Evolutionary conservation across 352 stramenopile species (phyloP).

Genomic region (Phytophthora boehmeriae): DNA sequence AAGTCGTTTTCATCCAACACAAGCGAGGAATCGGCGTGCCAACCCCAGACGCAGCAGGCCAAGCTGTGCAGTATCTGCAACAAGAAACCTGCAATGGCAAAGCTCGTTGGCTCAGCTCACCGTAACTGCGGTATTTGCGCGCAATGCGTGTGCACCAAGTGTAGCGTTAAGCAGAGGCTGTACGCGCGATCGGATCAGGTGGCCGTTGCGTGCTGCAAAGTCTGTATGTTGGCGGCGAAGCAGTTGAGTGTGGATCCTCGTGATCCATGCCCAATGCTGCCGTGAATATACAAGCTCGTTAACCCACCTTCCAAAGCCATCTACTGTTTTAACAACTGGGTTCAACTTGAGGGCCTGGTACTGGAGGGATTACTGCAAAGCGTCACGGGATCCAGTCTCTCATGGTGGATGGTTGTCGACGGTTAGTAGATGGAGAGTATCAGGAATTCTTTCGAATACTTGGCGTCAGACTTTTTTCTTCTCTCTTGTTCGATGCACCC

Average conservation of each 20-base stretch:
- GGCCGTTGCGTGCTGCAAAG: slow-evolving; percentile 53
- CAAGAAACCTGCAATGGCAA: slow-evolving; percentile 39
- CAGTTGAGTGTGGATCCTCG: slow-evolving; percentile 51
- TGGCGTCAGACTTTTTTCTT: too few species aligned
- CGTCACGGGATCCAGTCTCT: too few species aligned
- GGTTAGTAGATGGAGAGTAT: too few species aligned
- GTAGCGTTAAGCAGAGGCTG: slow-evolving; percentile 54
- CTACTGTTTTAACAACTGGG: too few species aligned
- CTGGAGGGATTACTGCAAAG: too few species aligned
- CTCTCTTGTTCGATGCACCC: too few species aligned
- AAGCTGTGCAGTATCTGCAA: slow-evolving; percentile 33
- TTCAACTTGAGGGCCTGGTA: too few species aligned
- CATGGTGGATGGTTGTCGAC: too few species aligned
- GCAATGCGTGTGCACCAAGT: slow-evolving; percentile 50
- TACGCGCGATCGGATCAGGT: slow-evolving; percentile 47
- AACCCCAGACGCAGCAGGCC: slow-evolving; percentile 16
- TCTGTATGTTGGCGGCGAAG: slow-evolving; percentile 48
- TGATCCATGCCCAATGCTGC: slow-evolving; percentile 56
- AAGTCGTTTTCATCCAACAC: slow-evolving; percentile 18
- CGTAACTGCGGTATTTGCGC: slow-evolving; percentile 53
- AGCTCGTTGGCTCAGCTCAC: slow-evolving; percentile 33
- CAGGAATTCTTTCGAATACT: too few species aligned
- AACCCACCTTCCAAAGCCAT: too few species aligned
- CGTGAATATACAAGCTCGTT: too few species aligned
- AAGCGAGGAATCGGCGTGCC: not conserved